These are phyloP conservation scores for Huiozyma naganishii DNA, from an alignment of 805 yeast genomes.

Conservation along the genomic window DNA sequence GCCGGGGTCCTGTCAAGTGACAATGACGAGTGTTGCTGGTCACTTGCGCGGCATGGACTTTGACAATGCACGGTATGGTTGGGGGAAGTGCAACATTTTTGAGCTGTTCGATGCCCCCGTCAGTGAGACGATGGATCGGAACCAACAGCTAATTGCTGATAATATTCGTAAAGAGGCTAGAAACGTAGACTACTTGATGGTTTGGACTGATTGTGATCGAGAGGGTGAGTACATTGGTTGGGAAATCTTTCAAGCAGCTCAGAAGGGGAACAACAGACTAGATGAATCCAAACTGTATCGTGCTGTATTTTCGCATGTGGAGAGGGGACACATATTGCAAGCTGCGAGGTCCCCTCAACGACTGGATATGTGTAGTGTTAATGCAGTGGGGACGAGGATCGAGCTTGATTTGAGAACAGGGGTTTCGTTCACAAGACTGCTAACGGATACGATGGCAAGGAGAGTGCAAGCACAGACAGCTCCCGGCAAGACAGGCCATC, in stretches of 20 bases:
- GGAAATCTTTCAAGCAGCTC: conserved; percentile 69
- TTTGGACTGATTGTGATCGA: conserved; percentile 98
- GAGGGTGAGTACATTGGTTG: conserved; percentile 92
- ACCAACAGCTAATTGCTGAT: conserved; percentile 39
- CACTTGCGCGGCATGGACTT: conserved; percentile 65
- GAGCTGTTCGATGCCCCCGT: conserved; percentile 65
- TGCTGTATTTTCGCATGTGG: conserved; percentile 83
- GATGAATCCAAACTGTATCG: conserved; percentile 46
- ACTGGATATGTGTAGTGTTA: conserved; percentile 58
- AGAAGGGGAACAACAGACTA: conserved; percentile 32
- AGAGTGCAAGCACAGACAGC: conserved; percentile 10
- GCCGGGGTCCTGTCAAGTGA: conserved; percentile 59
- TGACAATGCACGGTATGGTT: conserved; percentile 34
- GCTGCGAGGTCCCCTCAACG: conserved; percentile 65
- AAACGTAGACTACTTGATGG: conserved; percentile 54
- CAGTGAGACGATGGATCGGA: conserved; percentile 31
- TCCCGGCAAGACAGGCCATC: background rate
- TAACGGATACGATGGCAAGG: conserved; percentile 39
- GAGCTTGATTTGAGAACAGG: conserved; percentile 89
- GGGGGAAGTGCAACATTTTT: conserved; percentile 59
- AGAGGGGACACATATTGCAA: conserved; percentile 52
- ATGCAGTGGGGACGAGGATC: conserved; percentile 76
- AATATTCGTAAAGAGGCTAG: conserved; percentile 64
- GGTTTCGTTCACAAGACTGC: conserved; percentile 71
- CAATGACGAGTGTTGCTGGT: conserved; percentile 90